Base-by-base conservation (phyloP, 2,329 filamentous ascomycete genomes). In the Ustilaginoidea virens region DNA sequence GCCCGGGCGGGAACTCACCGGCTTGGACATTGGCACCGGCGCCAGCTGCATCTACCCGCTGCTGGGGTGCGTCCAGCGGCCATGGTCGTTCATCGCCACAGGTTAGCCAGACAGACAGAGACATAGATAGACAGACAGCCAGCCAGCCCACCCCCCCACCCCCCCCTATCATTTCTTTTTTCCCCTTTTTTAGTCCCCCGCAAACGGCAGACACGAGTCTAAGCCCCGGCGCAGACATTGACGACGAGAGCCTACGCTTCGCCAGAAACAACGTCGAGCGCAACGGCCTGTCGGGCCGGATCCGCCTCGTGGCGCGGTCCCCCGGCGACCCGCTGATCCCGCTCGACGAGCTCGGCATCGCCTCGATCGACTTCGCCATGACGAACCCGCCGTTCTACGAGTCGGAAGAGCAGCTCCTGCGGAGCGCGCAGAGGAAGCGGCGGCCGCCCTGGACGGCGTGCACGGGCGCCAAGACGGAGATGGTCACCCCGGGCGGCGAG, bases 321-420 rank as follows among this genome's bases (percentile, higher is more conserved):
- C 40, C 57, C 0, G 46, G 55, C 0, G 68, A 66, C 20, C 41
- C 56, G 0, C 55, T 94, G 2, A 63, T 96, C 5, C 74, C 79
- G 0, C 46, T 83, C 0, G 58, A 72, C 22, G 60, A 61, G 1
- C 45, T 74, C 1, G 52, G 49, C 14, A 46, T 68, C 4, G 47
- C 55, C 6, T 45, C 36, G 3, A 60, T 92, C 24, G 76, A 87
- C 46, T 94, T 96, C 48, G 74, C 71, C 33, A 92, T 96, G 74
- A 87, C 79, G 38, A 98, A 98, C 40, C 90, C 90, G 0, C 90
- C 90, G 0, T 98, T 98, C 55, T 96, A 94, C 57, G 52, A 62
- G n/a, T 85, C 80, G 0, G 56, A 66, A 3, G 53, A 63, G 5
- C 83, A 92, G 28, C 69, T 94, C 52, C 39, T 65, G 3, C 54